These are phyloP conservation scores for Neurospora sp. DNA, from an alignment of 495 filamentous ascomycete genomes.

Conservation along the genomic window DNA sequence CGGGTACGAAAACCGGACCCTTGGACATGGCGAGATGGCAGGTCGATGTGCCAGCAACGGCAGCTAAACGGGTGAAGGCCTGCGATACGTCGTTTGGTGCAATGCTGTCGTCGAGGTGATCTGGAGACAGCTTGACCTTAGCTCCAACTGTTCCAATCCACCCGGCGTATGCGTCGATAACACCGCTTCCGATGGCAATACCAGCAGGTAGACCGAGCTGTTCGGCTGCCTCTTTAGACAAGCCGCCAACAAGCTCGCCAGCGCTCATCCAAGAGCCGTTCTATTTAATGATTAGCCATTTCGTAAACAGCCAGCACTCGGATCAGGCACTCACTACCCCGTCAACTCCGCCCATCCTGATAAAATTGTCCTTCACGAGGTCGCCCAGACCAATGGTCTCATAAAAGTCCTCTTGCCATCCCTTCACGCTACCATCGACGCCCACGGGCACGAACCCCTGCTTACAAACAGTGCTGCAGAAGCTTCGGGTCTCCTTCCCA, in stretches of 20 bases:
- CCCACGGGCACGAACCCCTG: constrained; percentile 92
- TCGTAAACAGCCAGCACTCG: neutral
- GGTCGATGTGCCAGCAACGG: constrained; percentile 94
- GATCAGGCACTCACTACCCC: constrained; percentile 66
- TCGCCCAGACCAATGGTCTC: constrained; percentile 73
- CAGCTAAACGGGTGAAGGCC: constrained; percentile 86
- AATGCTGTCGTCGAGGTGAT: constrained; percentile 48
- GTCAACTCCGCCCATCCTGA: constrained; percentile 85
- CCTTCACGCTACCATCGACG: constrained; percentile 93
- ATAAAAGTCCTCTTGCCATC: constrained; percentile 95
- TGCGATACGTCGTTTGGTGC: constrained; percentile 73
- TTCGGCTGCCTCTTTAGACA: constrained; percentile 71
- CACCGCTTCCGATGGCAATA: constrained; percentile 87
- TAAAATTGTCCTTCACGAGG: constrained; percentile 74
- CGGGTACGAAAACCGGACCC: constrained; percentile 80
- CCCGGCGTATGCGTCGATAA: constrained; percentile 96
- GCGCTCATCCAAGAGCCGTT: constrained; percentile 85
- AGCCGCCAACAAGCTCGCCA: constrained; percentile 74
- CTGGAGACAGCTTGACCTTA: constrained; percentile 61
- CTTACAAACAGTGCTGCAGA: constrained; percentile 90
- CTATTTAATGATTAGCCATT: constrained; percentile 34
- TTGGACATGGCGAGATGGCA: constrained; percentile 95
- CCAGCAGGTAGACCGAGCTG: constrained; percentile 82
- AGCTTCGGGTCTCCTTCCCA: constrained; percentile 84
- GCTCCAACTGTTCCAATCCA: constrained; percentile 99